A percentile compares a stretch with the other conserved stretches of the same genome.
phyloP scores from a whole-genome alignment of 2,329 filamentous ascomycete species.

The Talaromyces sp. region DNA sequence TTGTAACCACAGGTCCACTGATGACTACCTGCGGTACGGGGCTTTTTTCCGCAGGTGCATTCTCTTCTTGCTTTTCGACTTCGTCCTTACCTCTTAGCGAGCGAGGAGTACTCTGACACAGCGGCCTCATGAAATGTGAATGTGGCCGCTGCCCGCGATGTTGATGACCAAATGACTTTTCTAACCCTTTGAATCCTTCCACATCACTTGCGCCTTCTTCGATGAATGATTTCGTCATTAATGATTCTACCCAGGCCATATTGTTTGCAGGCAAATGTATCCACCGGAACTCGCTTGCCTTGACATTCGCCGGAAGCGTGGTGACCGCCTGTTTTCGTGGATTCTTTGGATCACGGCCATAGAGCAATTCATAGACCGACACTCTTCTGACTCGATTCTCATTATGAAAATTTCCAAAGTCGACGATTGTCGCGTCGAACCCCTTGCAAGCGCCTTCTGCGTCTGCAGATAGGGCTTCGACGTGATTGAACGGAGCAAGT shows the following conservation, averaged over 20 bases:
- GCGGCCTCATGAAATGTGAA: slow-evolving; percentile 60
- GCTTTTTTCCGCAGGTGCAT: background rate
- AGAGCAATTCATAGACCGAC: slow-evolving; percentile 52
- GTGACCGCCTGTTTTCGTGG: slow-evolving; percentile 46
- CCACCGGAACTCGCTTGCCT: slow-evolving; percentile 50
- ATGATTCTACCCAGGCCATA: slow-evolving; percentile 58
- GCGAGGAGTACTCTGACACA: slow-evolving; percentile 51
- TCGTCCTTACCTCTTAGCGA: slow-evolving; percentile 31
- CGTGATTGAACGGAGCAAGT: slow-evolving; percentile 37
- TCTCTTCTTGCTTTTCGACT: slow-evolving; percentile 25
- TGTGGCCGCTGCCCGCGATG: slow-evolving; percentile 58
- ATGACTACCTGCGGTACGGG: slow-evolving; percentile 21
- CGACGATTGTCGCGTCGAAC: slow-evolving; percentile 53
- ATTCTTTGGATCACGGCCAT: slow-evolving; percentile 48
- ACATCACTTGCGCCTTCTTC: slow-evolving; percentile 61
- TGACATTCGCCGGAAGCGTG: slow-evolving; percentile 46
- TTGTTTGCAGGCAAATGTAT: slow-evolving; percentile 55
- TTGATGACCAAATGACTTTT: slow-evolving; percentile 59
- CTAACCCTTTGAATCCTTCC: slow-evolving; percentile 60
- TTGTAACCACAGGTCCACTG: slow-evolving; percentile 22
- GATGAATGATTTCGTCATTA: slow-evolving; percentile 62
- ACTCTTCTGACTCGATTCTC: slow-evolving; percentile 46
- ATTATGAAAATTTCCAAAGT: slow-evolving; percentile 48
- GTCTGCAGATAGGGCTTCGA: slow-evolving; percentile 34
- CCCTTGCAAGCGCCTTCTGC: slow-evolving; percentile 46